Evolutionary conservation across 2,329 filamentous ascomycete species (phyloP), one percentile per base, ranked within the genome.

Genomic region (Periconia digitata): DNA sequence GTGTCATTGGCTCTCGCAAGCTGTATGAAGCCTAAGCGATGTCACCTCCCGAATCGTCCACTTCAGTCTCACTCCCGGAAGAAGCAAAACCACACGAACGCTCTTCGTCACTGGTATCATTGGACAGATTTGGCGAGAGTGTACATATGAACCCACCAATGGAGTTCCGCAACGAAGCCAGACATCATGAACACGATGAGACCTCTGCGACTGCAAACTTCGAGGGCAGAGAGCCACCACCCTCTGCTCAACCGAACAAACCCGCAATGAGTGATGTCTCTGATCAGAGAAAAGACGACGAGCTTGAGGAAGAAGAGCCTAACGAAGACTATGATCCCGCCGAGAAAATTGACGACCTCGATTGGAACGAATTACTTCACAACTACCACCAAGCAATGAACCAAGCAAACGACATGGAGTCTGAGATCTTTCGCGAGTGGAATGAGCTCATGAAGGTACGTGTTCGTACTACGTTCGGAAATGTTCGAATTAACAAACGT

Each of bases 321-420:
- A 48, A 60, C 1, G 57, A 62, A 5, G 58, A 64, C 8, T 24
- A 44, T 15, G 63, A 69, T 20, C 66, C 69, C 8, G 63, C 61
- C 6, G 51, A 62, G 8, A 46, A 49, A 22, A 62, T 89, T 51
- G 71, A 74, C 39, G 45, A 73, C 63, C 90, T 89, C 62, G 83
- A 92, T 70, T 96, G 91, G 91, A 76, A 85, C 2, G 80, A 86
- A n/a, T 85, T 96, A 24, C 80, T 91, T 68, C 65, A 75, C 1
- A 82, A 83, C 36, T 95, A 91, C 59, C 78, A 85, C 50, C 74
- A 80, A 44, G 84, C 83, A 16, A 81, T 95, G 59, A 72, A 76
- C 13, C 77, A 85, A 35, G 81, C 86, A 27, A 80, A 85, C 43
- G 74, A 76, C 2, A 74, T 84, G 2, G 90, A 96, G 64, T 77